Base-by-base conservation (phyloP, 78 protist species). In the Protostelium mycophagum region DNA sequence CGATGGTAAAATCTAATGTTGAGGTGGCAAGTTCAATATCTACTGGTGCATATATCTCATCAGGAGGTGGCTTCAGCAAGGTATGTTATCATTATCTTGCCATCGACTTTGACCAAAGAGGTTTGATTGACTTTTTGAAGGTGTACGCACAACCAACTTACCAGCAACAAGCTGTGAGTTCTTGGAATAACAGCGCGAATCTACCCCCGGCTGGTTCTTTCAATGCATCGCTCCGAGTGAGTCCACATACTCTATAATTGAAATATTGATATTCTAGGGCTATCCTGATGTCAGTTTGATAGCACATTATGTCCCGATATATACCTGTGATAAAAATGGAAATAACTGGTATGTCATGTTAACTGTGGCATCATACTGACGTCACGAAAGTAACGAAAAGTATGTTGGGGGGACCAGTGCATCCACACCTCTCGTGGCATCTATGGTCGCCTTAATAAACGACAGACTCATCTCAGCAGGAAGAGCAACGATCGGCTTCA, bases 401-500 rank as follows among this genome's bases (percentile, higher is more conserved):
- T 16, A 51, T 25, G 93, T 91, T 9, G 93, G 87, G 34, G 97
- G 97, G 36, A 96, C 97, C 16, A 83, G 91, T 0, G 85, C 90
- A 9, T n/a, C 94, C 28, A 16, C 93, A 1, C 97, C 97, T 1
- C 84, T 89, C 29, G 51, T 96, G 0, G 91, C 96, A 0, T 93
- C 90, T 37, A 28, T 93, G 34, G 51, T 96, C 1, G 23, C 95
- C 5, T 36, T 91, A 10, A 37, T 96, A 37, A 96, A 96, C 89
- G 90, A 89, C 84, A 23, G 0, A 1, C 84, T 63, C 31, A 73
- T 96, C 9, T 29, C 0, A 73, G 16, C 35, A 29, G 93, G 93
- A 35, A 51, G 86, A 35, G 1, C 10, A 28, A 86, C 93, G 36
- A 83, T 96, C 37, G 97, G 97, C n/a, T 96, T 96, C 94, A 85